Base-by-base conservation (phyloP, 192 early-diverging fungal species). In the Backusella australiensis region DNA sequence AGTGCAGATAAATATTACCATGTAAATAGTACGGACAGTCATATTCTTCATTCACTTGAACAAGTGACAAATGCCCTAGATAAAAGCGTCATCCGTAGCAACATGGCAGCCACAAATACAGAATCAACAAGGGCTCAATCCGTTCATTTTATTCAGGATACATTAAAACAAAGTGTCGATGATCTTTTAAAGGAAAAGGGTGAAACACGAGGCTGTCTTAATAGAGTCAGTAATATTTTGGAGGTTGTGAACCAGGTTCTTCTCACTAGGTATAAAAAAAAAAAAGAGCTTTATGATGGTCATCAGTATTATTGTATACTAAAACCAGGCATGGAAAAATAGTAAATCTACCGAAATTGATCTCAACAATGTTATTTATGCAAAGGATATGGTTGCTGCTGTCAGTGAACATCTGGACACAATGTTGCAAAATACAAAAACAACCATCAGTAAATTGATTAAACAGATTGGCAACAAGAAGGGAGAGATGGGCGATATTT, bases 191-290 rank as follows among this genome's bases (percentile, higher is more conserved):
- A 69, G 19, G 19, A 69, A 6, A 35, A 8, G 23, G 1, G 3
- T 38, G 34, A 41, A 21, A 36, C 38, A 12, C 6, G 11, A 69
- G n/a, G 21, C 26, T 69, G 35, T 3, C 34, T 63, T 68, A 32
- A 26, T 6, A 49, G 39, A 42, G 21, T 52, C 32, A 72, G 44
- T 72, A 49, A 52, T 72, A 38, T 72, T 72, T 52, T 72, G 17
- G 39, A 72, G n/a, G 70, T 41, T 34, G 26, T 34, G 15, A 72
- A 72, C 8, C 29, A 38, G 0, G 21, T 34, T 14, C 26, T 72
- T 23, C 11, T 7, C 26, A 72, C 29, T 26, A 44, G 44, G 42
- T 49, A 72, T 14, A n/a, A 44, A 29, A 42, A 39, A 1, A 23
- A n/a, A 29, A 29, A 29, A 29, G 1, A 1, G 26, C 26, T 26